Evolutionary conservation across 2,329 filamentous ascomycete genomes (phyloP).

Genomic region (Annulohypoxylon truncatum): DNA sequence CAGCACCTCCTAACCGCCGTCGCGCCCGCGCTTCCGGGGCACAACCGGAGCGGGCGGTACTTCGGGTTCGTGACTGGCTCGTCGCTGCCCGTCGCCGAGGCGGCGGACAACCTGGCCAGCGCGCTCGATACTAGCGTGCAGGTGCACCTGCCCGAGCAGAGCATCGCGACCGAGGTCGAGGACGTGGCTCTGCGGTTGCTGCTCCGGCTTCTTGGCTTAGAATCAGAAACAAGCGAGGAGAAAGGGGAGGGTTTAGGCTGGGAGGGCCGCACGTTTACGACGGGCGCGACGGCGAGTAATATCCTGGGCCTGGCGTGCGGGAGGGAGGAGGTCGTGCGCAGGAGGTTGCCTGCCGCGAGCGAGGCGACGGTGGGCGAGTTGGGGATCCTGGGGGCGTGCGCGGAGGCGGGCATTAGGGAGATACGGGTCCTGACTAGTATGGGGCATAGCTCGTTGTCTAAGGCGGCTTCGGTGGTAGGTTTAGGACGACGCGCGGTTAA

Average conservation of each 20-base stretch:
- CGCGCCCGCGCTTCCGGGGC: conserved; percentile 72
- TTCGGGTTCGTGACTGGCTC: conserved; percentile 93
- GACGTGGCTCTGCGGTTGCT: conserved; percentile 77
- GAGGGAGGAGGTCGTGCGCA: conserved; percentile 71
- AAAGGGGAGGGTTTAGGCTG: conserved; percentile 68
- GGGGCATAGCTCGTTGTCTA: conserved; percentile 85
- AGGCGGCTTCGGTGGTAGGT: conserved; percentile 85
- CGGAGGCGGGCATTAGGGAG: conserved; percentile 69
- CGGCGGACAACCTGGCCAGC: conserved; percentile 87
- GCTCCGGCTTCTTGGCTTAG: conserved; percentile 72
- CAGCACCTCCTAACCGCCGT: conserved; percentile 60
- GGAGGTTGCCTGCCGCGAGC: conserved; percentile 47
- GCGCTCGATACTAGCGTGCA: conserved; percentile 85
- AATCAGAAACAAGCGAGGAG: conserved; percentile 39
- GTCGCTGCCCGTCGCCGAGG: conserved; percentile 79
- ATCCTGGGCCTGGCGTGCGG: conserved; percentile 78
- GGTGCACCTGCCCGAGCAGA: conserved; percentile 83
- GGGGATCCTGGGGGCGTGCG: conserved; percentile 76
- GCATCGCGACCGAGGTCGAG: conserved; percentile 81
- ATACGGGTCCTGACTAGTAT: conserved; percentile 84
- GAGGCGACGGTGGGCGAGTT: conserved; percentile 68
- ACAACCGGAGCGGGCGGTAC: conserved; percentile 75
- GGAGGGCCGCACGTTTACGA: conserved; percentile 65
- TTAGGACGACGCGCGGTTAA: conserved; percentile 77
- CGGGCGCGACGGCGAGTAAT: conserved; percentile 79